Evolutionary conservation across 1,284 basidiomycete species (phyloP).

Genomic region (Mrakiaceae sp.): DNA sequence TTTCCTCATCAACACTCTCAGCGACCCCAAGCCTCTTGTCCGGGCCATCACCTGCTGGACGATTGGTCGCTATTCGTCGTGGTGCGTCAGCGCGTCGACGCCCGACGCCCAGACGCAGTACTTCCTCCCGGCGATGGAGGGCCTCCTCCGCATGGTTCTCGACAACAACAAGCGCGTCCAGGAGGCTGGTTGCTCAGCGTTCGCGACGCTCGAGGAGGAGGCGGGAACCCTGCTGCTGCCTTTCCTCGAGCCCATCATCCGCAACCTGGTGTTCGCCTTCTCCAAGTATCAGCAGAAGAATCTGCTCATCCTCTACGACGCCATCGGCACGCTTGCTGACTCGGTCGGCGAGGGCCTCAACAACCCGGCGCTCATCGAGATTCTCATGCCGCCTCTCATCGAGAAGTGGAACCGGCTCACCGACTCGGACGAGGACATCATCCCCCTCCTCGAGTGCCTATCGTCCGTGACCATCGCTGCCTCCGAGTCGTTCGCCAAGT

Average conservation of each 20-base stretch:
- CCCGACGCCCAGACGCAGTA: constrained; percentile 74
- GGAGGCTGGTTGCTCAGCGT: constrained; percentile 97
- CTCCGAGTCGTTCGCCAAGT: constrained; percentile 78
- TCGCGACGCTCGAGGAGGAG: constrained; percentile 97
- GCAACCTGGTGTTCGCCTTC: constrained; percentile 91
- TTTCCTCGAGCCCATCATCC: constrained; percentile 86
- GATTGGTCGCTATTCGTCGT: constrained; percentile 92
- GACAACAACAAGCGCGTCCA: constrained; percentile 99
- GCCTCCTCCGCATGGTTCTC: constrained; percentile 90
- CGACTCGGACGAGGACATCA: constrained; percentile 85
- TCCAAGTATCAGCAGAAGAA: constrained; percentile 99
- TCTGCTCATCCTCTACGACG: constrained; percentile 95
- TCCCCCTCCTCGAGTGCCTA: constrained; percentile 92
- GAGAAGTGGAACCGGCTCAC: constrained; percentile 77
- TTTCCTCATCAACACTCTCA: constrained; percentile 79
- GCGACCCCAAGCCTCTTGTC: constrained; percentile 91
- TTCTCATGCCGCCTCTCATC: constrained; percentile 91
- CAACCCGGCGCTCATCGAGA: constrained; percentile 77
- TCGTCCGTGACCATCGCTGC: constrained; percentile 96
- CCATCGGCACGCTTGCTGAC: constrained; percentile 93
- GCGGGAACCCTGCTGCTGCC: constrained; percentile 81
- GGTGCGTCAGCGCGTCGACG: constrained; percentile 65
- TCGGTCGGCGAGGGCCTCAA: constrained; percentile 82
- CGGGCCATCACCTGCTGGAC: constrained; percentile 99
- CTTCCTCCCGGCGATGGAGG: constrained; percentile 96